Conservation (phyloP, 176 grass and related monocot genomes). For the Triticum turgidum region DNA sequence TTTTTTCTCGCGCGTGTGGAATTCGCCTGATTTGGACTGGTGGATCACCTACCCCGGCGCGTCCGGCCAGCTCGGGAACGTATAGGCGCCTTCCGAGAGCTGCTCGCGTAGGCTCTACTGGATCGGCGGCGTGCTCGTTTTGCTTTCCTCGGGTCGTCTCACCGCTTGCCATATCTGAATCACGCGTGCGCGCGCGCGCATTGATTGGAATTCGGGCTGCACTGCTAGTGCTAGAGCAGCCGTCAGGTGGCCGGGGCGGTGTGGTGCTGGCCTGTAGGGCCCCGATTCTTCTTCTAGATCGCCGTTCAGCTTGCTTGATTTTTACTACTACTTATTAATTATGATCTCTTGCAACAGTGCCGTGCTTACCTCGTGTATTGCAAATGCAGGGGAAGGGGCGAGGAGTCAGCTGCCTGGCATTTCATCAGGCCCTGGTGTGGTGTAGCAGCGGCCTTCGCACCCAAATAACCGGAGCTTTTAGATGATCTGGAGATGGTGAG, state of each 20-base stretch:
- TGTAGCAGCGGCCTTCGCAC: background rate
- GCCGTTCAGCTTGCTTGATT: background rate
- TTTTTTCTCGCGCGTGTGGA: background rate
- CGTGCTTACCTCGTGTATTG: conserved; percentile 4
- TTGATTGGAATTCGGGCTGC: background rate
- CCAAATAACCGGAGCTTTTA: background rate
- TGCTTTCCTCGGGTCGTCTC: background rate
- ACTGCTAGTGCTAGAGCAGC: background rate
- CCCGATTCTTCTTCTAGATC: conserved; percentile 23
- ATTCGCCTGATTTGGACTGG: conserved; percentile 40
- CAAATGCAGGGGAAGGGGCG: conserved; percentile 33
- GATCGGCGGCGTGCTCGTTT: background rate
- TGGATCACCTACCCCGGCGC: conserved; percentile 24
- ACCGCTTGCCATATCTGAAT: conserved; percentile 11
- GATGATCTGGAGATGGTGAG: conserved; percentile 30
- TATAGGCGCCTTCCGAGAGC: background rate
- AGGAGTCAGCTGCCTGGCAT: background rate
- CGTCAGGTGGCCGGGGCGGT: background rate
- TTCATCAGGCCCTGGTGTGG: background rate
- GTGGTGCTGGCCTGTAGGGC: background rate
- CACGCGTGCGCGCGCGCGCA: background rate
- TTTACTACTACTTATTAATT: background rate
- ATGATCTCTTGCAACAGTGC: background rate
- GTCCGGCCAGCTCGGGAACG: background rate
- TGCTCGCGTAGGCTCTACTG: background rate